Percentiles rank a stretch among this genome's conserved stretches.
Conservation (phyloP, 2,329 filamentous ascomycete genomes). For the Gliomastix tumulicola region DNA sequence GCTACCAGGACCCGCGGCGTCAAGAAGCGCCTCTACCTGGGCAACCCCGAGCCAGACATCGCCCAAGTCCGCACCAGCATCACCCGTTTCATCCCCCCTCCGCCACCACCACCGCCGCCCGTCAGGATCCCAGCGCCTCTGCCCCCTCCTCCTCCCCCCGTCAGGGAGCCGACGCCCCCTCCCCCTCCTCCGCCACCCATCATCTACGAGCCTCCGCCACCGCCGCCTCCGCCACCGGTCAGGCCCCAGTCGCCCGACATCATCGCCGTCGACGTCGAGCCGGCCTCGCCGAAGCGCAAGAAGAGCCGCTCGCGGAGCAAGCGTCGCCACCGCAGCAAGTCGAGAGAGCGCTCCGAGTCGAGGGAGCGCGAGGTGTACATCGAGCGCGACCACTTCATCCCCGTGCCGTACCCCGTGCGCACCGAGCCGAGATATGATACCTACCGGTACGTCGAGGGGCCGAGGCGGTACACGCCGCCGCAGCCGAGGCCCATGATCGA, state of each 20-base stretch:
- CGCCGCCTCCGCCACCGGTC: slow-evolving; percentile 10
- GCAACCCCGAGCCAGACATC: slow-evolving; percentile 29
- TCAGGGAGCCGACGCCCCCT: slow-evolving; percentile 7
- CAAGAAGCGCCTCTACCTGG: slow-evolving; percentile 36
- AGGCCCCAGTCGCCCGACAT: slow-evolving; percentile 17
- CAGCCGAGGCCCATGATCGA: slow-evolving; percentile 20
- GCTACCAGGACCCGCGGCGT: slow-evolving; percentile 3
- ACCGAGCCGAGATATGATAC: slow-evolving; percentile 32
- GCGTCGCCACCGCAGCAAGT: slow-evolving; percentile 2
- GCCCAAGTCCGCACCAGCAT: slow-evolving; percentile 24
- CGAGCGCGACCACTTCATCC: slow-evolving; percentile 43
- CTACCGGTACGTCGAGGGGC: slow-evolving; percentile 46
- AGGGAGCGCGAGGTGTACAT: slow-evolving; percentile 40
- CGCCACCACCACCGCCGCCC: slow-evolving; percentile 15
- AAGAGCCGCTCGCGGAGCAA: slow-evolving; percentile 15
- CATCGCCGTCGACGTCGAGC: slow-evolving; percentile 29
- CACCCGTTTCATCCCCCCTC: slow-evolving; percentile 29
- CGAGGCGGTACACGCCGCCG: slow-evolving; percentile 22
- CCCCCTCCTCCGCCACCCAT: slow-evolving; percentile 13
- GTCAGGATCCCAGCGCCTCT: slow-evolving; percentile 6
- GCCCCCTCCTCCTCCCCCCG: slow-evolving; percentile 12
- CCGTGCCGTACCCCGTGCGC: slow-evolving; percentile 31
- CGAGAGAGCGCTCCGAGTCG: slow-evolving; percentile 4
- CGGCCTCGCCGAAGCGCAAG: slow-evolving; percentile 12
- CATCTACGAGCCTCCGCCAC: slow-evolving; percentile 3